A percentile compares a stretch with the other conserved stretches of the same genome.
Evolutionary conservation across 805 yeast species (phyloP).

Genomic region (Starmerella gropengiesseri): DNA sequence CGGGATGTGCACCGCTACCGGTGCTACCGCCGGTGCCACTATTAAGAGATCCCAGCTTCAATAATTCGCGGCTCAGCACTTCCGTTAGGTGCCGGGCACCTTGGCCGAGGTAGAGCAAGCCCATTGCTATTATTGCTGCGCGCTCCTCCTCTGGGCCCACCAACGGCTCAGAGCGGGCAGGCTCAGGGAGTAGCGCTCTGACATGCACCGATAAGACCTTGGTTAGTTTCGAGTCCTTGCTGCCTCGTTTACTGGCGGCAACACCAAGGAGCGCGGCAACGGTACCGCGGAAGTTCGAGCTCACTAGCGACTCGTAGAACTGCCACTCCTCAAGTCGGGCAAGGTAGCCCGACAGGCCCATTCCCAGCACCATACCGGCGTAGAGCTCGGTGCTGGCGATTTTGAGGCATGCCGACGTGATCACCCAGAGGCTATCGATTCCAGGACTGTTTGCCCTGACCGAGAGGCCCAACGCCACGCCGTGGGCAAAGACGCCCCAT

Average conservation of each 20-base stretch:
- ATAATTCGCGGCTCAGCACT: constrained; percentile 56
- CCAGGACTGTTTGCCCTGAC: constrained; percentile 59
- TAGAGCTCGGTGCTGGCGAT: constrained; percentile 57
- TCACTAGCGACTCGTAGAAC: constrained; percentile 82
- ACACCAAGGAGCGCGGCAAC: constrained; percentile 82
- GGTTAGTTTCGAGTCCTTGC: constrained; percentile 77
- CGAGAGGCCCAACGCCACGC: constrained; percentile 76
- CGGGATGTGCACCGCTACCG: not conserved
- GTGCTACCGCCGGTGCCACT: no score
- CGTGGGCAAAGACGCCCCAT: constrained; percentile 56
- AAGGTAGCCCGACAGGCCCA: constrained; percentile 86
- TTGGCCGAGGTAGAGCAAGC: constrained; percentile 64
- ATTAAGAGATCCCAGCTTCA: constrained; percentile 10
- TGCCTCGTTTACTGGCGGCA: constrained; percentile 76
- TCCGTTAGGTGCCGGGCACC: constrained; percentile 83
- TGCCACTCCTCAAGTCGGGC: constrained; percentile 88
- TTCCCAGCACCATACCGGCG: constrained; percentile 87
- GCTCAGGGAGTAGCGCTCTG: constrained; percentile 77
- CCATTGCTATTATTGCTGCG: constrained; percentile 85
- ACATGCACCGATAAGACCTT: constrained; percentile 89
- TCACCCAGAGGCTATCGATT: constrained; percentile 83
- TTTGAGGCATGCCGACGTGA: constrained; percentile 50
- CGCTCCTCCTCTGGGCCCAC: constrained; percentile 76
- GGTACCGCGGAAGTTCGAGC: constrained; percentile 74
- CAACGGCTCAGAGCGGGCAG: constrained; percentile 58